phyloP scores from a whole-genome alignment of 305 asterid species.

The Fraxinus latifolia region DNA sequence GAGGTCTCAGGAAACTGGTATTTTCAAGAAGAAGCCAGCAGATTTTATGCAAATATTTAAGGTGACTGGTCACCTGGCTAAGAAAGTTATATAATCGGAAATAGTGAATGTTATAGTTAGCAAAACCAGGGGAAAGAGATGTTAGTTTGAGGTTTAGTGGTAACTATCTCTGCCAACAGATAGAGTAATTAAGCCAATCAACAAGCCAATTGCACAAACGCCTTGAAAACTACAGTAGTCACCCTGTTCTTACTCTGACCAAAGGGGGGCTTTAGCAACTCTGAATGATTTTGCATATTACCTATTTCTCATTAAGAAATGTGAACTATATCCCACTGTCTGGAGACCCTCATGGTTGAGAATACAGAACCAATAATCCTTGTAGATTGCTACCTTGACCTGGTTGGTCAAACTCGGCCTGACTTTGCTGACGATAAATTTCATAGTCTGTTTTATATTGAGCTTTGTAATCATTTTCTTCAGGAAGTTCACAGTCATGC shows the following conservation, averaged over 20 bases:
- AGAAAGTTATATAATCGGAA: conserved; percentile 2
- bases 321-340: neutral
- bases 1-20: conserved; percentile 81
- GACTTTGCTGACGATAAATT: neutral
- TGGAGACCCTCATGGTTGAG: neutral
- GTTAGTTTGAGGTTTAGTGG: conserved; percentile 17
- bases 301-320: neutral
- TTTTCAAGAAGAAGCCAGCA: conserved; percentile 83
- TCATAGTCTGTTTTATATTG: neutral
- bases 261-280: conserved; percentile 11
- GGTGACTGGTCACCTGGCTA: conserved; percentile 42
- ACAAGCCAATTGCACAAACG: too few relatives aligned
- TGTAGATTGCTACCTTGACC: neutral
- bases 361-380: neutral
- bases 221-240: neutral
- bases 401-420: neutral
- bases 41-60: conserved; percentile 86
- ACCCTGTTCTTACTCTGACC: conserved; percentile 12
- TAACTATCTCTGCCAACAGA: conserved; percentile 8
- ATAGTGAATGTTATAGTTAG: conserved; percentile 10
- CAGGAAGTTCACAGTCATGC: neutral
- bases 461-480: neutral
- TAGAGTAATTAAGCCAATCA: neutral
- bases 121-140: neutral
- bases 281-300: conserved; percentile 2